phyloP scores from a whole-genome alignment of 2,329 filamentous ascomycete species.

The Leptographium wingfieldii region DNA sequence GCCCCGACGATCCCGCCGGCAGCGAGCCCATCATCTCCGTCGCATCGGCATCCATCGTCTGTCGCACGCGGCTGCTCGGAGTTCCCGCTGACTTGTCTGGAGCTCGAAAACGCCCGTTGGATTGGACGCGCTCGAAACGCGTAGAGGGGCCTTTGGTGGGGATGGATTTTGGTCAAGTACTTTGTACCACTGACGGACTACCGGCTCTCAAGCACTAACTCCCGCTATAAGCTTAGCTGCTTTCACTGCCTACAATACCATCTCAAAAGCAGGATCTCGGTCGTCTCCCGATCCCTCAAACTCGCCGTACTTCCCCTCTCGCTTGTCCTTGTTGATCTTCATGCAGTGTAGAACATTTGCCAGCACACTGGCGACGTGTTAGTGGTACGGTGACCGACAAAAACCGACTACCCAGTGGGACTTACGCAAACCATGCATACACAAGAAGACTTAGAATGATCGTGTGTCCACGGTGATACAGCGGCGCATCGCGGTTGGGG shows the following conservation, averaged over 20 bases:
- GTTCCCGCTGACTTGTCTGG: neutral
- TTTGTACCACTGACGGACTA: neutral
- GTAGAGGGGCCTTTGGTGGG: neutral
- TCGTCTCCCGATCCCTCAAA: constrained; percentile 49
- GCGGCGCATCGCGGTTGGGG: constrained; percentile 39
- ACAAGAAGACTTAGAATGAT: constrained; percentile 47
- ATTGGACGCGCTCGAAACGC: neutral
- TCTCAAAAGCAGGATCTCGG: constrained; percentile 47
- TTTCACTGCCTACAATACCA: constrained; percentile 35
- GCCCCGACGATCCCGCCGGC: neutral
- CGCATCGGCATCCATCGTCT: constrained; percentile 7
- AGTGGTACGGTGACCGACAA: neutral
- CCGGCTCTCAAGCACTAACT: too few species aligned
- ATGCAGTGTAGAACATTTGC: constrained; percentile 48
- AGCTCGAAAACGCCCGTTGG: neutral
- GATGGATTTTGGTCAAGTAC: neutral
- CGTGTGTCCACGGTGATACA: constrained; percentile 48
- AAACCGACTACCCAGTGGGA: constrained; percentile 9
- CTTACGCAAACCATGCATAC: constrained; percentile 52
- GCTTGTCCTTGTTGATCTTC: constrained; percentile 53
- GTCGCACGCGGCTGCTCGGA: neutral
- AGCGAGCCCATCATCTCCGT: constrained; percentile 5
- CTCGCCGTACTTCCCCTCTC: constrained; percentile 42
- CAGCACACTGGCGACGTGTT: constrained; percentile 31
- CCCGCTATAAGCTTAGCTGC: too few species aligned